Base-by-base conservation (phyloP, 1,139 yeast genomes). In the Pichia sp. region DNA sequence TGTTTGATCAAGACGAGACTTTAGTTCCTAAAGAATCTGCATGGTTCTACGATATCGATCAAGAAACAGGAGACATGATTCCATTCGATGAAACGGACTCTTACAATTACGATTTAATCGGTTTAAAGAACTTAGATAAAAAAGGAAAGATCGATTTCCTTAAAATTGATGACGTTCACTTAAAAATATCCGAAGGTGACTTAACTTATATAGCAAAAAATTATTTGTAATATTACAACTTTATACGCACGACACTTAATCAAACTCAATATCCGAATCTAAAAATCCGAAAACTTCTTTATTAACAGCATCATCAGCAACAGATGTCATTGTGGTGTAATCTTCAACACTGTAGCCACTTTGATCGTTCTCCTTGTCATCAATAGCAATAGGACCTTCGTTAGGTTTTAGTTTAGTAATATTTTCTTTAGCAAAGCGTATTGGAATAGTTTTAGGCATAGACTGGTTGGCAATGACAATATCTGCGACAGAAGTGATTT, bases 21-120 rank as follows among this genome's bases (percentile, higher is more conserved):
- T 69, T 87, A 14, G 81, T 82, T 1, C 96, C 96, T 1, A 83
- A 80, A 59, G 85, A 83, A 48, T 79, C 85, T 50, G 81, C 91
- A 0, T 77, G 79, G 77, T 83, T 85, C 58, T 73, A 67, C 42
- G 93, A 85, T 56, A 58, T 69, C 21, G 81, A 83, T 57, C 60
- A 67, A 1, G 55, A 55, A 1, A 65, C 75, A 0, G 83, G 79
- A 0, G 58, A 61, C 0, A 50, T 69, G 0, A 67, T 81, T 11
- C 74, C 77, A 0, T 73, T 83, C 47, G 70, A 74, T 15, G 61
- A 78, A 30, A 75, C 91, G 0, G 63, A 62, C 3, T 56, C 81
- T 15, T 87, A 74, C 60, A 58, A 56, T 11, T 63, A 75, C 22
- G 83, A 86, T 60, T 69, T 77, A 56, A 67, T 87, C 32, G 96